A percentile compares a stretch with the other conserved stretches of the same genome.
Conservation (phyloP, 2,329 filamentous ascomycete species). For the Fusarium guadeloupense region DNA sequence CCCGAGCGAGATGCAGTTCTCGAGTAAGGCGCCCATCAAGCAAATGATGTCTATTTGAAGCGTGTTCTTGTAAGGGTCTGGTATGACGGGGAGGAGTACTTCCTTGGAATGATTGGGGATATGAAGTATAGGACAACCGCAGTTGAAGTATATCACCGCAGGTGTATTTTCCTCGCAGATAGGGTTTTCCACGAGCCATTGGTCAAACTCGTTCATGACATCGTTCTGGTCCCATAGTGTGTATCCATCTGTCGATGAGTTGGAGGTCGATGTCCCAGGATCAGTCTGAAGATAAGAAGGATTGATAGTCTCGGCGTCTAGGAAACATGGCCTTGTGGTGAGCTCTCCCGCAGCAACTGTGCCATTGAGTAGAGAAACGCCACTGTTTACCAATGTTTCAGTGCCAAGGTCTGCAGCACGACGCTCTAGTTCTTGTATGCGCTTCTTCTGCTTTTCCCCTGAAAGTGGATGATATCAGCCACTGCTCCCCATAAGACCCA, state of each 20-base stretch:
- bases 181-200: conserved; percentile 24
- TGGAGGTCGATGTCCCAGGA: conserved; percentile 1
- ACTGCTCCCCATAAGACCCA: background rate
- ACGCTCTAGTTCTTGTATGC: conserved; percentile 41
- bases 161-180: conserved; percentile 3
- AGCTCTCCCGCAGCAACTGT: background rate
- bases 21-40: conserved; percentile 36
- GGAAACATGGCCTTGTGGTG: background rate
- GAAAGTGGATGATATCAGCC: conserved; percentile 40
- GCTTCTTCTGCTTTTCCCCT: conserved; percentile 44
- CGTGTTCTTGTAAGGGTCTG: conserved; percentile 39
- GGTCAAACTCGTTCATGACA: conserved; percentile 21
- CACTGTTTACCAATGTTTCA: background rate
- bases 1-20: conserved; percentile 42
- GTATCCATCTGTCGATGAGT: conserved; percentile 3
- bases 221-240: background rate
- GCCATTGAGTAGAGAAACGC: background rate
- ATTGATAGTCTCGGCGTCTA: conserved; percentile 26
- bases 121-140: conserved; percentile 39
- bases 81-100: conserved; percentile 39
- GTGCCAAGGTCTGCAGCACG: conserved; percentile 21
- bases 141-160: conserved; percentile 37
- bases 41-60: conserved; percentile 43
- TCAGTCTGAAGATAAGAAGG: conserved; percentile 25
- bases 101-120: conserved; percentile 29